Evolutionary conservation across 345 rosid species (phyloP).

Genomic region (Bruguiera gymnorhiza): DNA sequence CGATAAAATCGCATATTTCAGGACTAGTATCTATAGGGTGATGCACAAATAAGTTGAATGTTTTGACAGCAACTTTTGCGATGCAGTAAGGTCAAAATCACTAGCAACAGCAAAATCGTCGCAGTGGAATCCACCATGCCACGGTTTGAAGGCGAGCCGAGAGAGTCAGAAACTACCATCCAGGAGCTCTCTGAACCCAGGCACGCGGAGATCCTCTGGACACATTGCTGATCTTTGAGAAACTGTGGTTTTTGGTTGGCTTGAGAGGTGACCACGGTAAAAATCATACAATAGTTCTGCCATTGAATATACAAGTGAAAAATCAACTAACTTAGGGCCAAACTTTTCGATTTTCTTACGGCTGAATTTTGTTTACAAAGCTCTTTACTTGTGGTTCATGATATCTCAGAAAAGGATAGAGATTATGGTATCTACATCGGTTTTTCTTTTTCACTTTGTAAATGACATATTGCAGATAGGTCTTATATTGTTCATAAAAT

Average conservation of each 20-base stretch:
- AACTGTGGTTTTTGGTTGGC: slow-evolving; percentile 11
- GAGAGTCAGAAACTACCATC: slow-evolving; percentile 22
- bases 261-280: not conserved
- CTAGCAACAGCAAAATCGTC: slow-evolving; percentile 23
- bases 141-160: slow-evolving; percentile 19
- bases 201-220: slow-evolving; percentile 34
- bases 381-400: not conserved
- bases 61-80: not conserved
- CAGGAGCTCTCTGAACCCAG: slow-evolving; percentile 26
- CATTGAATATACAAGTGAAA: too few species aligned
- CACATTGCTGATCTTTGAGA: slow-evolving; percentile 32
- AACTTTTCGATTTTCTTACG: not conserved
- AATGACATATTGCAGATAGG: too few species aligned
- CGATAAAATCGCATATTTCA: not conserved
- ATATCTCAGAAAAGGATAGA: too few species aligned
- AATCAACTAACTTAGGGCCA: too few species aligned
- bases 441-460: too few species aligned
- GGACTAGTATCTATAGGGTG: not conserved
- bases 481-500: too few species aligned
- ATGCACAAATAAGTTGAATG: not conserved
- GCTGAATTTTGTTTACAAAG: not conserved
- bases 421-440: too few species aligned
- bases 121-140: slow-evolving; percentile 35
- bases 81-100: slow-evolving; percentile 22
- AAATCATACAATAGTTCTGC: too few species aligned